phyloP scores from a whole-genome alignment of 1,284 basidiomycete species.

The Quambalaria eucalypti region DNA sequence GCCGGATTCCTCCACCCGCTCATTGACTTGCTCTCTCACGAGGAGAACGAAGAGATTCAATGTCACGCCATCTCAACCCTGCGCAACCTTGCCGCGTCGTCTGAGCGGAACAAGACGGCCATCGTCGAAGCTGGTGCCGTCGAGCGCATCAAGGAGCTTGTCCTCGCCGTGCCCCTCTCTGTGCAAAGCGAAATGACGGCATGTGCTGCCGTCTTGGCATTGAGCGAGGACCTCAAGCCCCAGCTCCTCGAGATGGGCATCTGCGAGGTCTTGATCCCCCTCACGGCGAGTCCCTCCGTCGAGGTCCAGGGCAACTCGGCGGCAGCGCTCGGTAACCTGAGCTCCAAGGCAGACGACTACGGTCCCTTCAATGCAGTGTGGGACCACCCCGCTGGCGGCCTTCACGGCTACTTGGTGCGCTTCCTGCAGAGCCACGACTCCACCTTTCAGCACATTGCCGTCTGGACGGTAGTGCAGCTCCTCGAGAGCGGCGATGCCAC shows the following conservation, averaged over 20 bases:
- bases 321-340: constrained; percentile 91
- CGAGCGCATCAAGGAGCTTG: constrained; percentile 91
- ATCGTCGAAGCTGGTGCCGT: constrained; percentile 98
- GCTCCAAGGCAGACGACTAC: constrained; percentile 87
- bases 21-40: constrained; percentile 91
- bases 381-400: constrained; percentile 92
- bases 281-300: constrained; percentile 89
- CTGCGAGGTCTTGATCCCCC: constrained; percentile 89
- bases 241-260: constrained; percentile 89
- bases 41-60: constrained; percentile 98
- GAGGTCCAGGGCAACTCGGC: constrained; percentile 99
- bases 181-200: constrained; percentile 99
- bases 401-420: constrained; percentile 87
- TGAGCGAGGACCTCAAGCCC: constrained; percentile 45
- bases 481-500: constrained; percentile 74
- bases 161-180: constrained; percentile 85
- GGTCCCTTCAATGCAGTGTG: constrained; percentile 95
- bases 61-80: constrained; percentile 99
- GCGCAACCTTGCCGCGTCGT: constrained; percentile 90
- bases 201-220: constrained; percentile 63
- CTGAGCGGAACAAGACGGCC: constrained; percentile 95
- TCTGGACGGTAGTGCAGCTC: constrained; percentile 85
- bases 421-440: constrained; percentile 90
- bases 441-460: constrained; percentile 99
- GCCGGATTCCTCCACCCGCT: constrained; percentile 92